Evolutionary conservation across 2,329 filamentous ascomycete genomes (phyloP).

Genomic region (Aspergillus sp.): DNA sequence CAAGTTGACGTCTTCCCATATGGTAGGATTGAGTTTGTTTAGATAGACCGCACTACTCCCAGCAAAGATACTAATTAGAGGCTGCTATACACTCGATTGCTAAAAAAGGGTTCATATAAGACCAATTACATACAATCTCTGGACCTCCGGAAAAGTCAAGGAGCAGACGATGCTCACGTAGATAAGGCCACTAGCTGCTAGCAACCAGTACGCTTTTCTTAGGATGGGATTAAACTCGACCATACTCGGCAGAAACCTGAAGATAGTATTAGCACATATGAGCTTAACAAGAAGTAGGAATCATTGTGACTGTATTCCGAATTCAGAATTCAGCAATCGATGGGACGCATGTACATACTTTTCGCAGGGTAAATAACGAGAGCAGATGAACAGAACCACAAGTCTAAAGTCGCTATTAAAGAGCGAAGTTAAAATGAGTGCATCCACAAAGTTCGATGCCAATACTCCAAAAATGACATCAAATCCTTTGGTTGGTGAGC

Average conservation of each 20-base stretch:
- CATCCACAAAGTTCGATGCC: neutral
- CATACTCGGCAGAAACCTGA: conserved; percentile 20
- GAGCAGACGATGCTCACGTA: conserved; percentile 68
- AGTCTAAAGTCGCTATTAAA: neutral
- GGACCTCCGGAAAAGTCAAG: conserved; percentile 68
- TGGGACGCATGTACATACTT: neutral
- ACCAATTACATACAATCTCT: conserved; percentile 67
- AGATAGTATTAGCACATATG: neutral
- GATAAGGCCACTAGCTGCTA: conserved; percentile 60
- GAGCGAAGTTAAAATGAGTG: neutral
- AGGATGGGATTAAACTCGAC: conserved; percentile 47
- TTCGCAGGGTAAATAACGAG: neutral
- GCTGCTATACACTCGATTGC: neutral
- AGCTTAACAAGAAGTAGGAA: neutral
- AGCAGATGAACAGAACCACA: neutral
- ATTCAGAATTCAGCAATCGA: neutral
- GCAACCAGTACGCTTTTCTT: conserved; percentile 54
- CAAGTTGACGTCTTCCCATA: conserved; percentile 70
- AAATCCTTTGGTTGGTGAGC: neutral
- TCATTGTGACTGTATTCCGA: neutral
- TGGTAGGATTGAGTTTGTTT: conserved; percentile 72
- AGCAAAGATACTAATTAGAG: neutral
- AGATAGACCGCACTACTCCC: conserved; percentile 72
- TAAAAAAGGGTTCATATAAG: too few species aligned
- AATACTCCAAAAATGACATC: neutral